Conservation (phyloP, 495 filamentous ascomycete genomes). For the Aspergillus wentii region DNA sequence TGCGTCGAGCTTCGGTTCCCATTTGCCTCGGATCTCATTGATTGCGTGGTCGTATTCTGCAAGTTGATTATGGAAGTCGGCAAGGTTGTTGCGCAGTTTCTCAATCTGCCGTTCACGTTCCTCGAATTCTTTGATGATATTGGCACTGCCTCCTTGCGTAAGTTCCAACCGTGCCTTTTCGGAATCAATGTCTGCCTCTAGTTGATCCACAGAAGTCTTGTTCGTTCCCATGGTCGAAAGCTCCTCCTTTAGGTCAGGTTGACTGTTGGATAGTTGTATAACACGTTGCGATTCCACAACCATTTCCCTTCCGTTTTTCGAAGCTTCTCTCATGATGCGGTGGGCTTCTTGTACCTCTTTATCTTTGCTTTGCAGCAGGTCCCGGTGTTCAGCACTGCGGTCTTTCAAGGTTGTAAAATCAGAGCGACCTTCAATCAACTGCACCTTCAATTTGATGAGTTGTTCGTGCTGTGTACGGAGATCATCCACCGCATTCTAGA, state of each 20-base stretch:
- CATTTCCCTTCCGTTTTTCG: slow-evolving; percentile 28
- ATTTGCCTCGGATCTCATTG: slow-evolving; percentile 50
- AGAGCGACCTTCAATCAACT: slow-evolving; percentile 71
- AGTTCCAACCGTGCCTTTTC: slow-evolving; percentile 70
- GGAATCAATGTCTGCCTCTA: slow-evolving; percentile 70
- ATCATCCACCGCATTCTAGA: slow-evolving; percentile 51
- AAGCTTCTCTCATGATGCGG: slow-evolving; percentile 21
- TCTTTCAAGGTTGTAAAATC: slow-evolving; percentile 61
- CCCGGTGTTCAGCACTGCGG: slow-evolving; percentile 55
- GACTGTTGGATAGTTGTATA: slow-evolving; percentile 1
- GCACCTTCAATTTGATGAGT: slow-evolving; percentile 61
- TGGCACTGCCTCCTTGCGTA: slow-evolving; percentile 72
- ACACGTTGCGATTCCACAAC: slow-evolving; percentile 29
- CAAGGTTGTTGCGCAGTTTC: slow-evolving; percentile 45
- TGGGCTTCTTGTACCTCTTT: slow-evolving; percentile 33
- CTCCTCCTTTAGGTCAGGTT: slow-evolving; percentile 26
- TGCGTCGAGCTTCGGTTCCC: slow-evolving; percentile 81
- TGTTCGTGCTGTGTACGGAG: slow-evolving; percentile 57
- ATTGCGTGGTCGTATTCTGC: slow-evolving; percentile 52
- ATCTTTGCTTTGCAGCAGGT: slow-evolving; percentile 44
- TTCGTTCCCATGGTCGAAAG: slow-evolving; percentile 34
- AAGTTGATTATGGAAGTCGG: slow-evolving; percentile 40
- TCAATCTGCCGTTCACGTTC: slow-evolving; percentile 58
- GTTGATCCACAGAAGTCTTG: slow-evolving; percentile 54
- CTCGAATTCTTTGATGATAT: slow-evolving; percentile 75